Percentiles rank a stretch among this genome's conserved stretches.
Conservation (phyloP, 129 eudicot species). For the Solidago caesia region DNA sequence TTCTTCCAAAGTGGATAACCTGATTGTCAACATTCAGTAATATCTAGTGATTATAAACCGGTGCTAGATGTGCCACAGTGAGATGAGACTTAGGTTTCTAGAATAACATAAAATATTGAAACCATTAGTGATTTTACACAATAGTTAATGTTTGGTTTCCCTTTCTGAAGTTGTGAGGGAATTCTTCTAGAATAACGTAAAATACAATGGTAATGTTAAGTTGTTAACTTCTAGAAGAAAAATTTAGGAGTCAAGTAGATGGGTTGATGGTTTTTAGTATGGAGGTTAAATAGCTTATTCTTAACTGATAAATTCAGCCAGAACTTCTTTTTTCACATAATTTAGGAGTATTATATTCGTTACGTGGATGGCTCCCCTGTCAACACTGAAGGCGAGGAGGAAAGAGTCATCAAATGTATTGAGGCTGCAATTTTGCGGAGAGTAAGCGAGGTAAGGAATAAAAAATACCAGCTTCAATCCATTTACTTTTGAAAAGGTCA, state of each 20-base stretch:
- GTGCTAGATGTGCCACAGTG: not conserved
- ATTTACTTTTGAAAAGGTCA: not conserved
- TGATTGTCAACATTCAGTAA: not conserved
- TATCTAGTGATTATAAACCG: no score
- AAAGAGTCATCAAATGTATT: slow-evolving; percentile 75
- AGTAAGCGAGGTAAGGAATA: slow-evolving; percentile 69
- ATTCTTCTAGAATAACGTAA: no score
- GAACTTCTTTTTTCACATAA: not conserved
- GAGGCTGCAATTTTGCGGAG: slow-evolving; percentile 90
- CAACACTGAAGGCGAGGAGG: slow-evolving; percentile 71
- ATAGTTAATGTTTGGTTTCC: no score
- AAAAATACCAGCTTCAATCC: not conserved
- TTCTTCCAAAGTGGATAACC: not conserved
- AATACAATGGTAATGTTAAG: not conserved
- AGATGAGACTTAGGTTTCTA: not conserved
- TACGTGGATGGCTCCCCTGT: slow-evolving; percentile 78
- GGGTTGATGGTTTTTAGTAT: not conserved
- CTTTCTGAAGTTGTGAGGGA: no score
- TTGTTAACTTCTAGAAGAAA: no score
- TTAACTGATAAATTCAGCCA: no score
- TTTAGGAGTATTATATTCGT: slow-evolving; percentile 84
- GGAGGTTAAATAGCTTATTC: no score
- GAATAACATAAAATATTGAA: no score
- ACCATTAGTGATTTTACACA: no score
- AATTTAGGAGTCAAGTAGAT: not conserved